These are phyloP conservation scores for Metarhizium robertsii DNA, from an alignment of 2,329 filamentous ascomycete genomes.

Conservation along the genomic window DNA sequence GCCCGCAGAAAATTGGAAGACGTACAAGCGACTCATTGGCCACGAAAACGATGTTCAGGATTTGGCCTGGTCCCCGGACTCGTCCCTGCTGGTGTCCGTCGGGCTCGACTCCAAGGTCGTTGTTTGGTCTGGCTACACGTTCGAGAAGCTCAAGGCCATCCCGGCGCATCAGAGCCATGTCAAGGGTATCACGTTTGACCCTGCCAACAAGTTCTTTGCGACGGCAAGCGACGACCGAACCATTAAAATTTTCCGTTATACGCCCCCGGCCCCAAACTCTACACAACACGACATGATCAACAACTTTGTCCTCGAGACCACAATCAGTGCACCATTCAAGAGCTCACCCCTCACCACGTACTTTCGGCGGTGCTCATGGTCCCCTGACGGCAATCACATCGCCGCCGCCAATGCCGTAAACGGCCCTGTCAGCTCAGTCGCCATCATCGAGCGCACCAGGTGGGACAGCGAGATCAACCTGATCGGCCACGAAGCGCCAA, in stretches of 20 bases:
- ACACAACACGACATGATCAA: conserved; percentile 92
- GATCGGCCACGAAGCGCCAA: conserved; percentile 93
- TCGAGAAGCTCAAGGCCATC: conserved; percentile 93
- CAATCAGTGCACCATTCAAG: conserved; percentile 77
- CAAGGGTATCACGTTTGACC: conserved; percentile 97
- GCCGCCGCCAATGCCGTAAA: conserved; percentile 96
- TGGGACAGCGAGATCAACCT: conserved; percentile 98
- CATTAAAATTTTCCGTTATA: conserved; percentile 95
- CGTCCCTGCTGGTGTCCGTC: conserved; percentile 89
- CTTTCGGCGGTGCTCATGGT: conserved; percentile 95
- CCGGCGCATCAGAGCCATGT: conserved; percentile 94
- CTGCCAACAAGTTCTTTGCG: conserved; percentile 98
- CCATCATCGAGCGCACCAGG: conserved; percentile 81
- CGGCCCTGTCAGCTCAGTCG: conserved; percentile 91
- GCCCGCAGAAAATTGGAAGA: conserved; percentile 96
- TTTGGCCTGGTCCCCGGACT: conserved; percentile 92
- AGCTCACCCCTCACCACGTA: conserved; percentile 94
- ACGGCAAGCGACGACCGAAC: conserved; percentile 95
- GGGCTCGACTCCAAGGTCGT: conserved; percentile 97
- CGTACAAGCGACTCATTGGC: conserved; percentile 82
- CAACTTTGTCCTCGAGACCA: conserved; percentile 93
- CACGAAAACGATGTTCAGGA: conserved; percentile 99
- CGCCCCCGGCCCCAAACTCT: conserved; percentile 79
- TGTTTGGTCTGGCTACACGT: conserved; percentile 95
- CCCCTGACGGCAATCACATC: conserved; percentile 92